Conservation (phyloP, 805 yeast species). For the Saccharomycopsis olivae region DNA sequence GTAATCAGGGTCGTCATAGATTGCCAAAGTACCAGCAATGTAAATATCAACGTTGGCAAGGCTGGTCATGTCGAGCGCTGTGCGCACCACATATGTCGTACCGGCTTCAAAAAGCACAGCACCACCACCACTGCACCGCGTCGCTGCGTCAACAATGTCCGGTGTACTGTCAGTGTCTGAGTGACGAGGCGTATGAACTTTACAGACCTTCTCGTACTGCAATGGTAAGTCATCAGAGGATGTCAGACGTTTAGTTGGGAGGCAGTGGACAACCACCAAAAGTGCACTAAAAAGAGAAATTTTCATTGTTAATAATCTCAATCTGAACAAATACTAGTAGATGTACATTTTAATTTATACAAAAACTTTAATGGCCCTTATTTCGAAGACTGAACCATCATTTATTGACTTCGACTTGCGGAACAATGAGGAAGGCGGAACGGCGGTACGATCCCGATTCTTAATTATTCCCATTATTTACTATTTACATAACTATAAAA, state of each 20-base stretch:
- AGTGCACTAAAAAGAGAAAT: neutral
- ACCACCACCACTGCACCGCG: constrained; percentile 10
- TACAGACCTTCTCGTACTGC: constrained; percentile 6
- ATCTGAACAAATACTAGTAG: too few relatives aligned
- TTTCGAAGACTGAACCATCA: too few relatives aligned
- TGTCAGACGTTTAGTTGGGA: neutral
- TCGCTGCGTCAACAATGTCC: constrained; percentile 5
- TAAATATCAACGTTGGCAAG: constrained; percentile 13
- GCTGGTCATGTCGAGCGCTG: constrained; percentile 9
- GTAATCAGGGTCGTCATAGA: constrained; percentile 11
- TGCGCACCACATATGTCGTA: constrained; percentile 3
- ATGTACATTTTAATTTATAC: too few relatives aligned
- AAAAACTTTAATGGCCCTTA: too few relatives aligned
- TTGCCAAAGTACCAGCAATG: constrained; percentile 9
- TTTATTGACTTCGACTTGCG: too few relatives aligned
- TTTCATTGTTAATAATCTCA: too few relatives aligned
- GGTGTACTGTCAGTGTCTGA: constrained; percentile 5
- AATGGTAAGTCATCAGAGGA: constrained; percentile 7
- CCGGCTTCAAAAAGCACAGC: constrained; percentile 8
- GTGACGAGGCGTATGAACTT: constrained; percentile 1
- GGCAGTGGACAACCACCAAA: neutral
- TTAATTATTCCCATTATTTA: too few relatives aligned
- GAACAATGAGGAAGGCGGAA: too few relatives aligned
- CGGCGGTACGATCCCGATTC: too few relatives aligned
- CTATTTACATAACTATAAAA: too few relatives aligned